Base-by-base conservation (phyloP, 2,329 filamentous ascomycete genomes). In the Epichloe sp. region DNA sequence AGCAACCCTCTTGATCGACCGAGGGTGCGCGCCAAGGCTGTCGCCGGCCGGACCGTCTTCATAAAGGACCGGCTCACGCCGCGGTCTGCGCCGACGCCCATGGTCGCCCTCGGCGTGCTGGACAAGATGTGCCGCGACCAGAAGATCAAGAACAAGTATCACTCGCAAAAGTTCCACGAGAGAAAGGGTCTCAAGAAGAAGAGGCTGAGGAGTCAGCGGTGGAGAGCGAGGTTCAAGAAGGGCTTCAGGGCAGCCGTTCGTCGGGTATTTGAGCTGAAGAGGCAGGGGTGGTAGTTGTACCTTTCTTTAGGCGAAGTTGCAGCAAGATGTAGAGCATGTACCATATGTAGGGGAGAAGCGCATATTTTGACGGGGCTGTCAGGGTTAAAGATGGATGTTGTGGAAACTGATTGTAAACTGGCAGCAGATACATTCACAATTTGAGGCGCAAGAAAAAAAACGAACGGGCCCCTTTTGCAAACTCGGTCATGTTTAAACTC, bases 181-280 rank as follows among this genome's bases (percentile, higher is more conserved):
- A 71, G 88, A 45, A 76, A 77, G 0, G 88, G 87, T 2, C 60
- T 88, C 60, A 88, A 86, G 77, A 76, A 83, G 67, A 94, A 93
- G 79, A 77, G 87, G 60, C 67, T 88, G 58, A 73, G 71, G 65
- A 82, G 78, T 53, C 73, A 83, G 72, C 74, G 86, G 54, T 89
- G 85, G 83, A 75, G 79, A 64, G 69, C 58, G 56, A 77, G 79
- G 53, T 93, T 91, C 68, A 82, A 79, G 72, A 64, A 65, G 35
- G 83, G 82, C 4, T 90, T 93, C 68, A 75, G 72, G 64, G 75
- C 76, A 5, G 78, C 80, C 11, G 77, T 87, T 7, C 63, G 60
- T 41, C 73, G 86, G 57, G 86, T 88, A 5, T 71, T 77, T 62
- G 77, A 86, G 64, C 72, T 94, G 69, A 84, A 79, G 59, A 78